Base-by-base conservation (phyloP, 495 filamentous ascomycete species). In the Hypomontagnella submonticulosa region DNA sequence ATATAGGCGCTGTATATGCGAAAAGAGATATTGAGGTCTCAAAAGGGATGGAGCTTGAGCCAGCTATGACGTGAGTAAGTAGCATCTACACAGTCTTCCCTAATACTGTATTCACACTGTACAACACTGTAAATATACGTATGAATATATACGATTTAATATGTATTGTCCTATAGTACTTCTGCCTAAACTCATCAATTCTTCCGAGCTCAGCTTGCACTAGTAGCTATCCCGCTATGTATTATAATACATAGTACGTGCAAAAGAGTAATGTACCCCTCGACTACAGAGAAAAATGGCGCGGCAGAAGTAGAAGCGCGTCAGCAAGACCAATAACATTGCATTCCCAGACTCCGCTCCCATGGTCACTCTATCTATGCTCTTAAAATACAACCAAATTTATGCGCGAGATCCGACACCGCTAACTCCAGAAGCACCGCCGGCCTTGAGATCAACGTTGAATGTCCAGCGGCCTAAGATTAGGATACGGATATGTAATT, bases 401-500 rank as follows among this genome's bases (percentile, higher is more conserved):
- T 61, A 69, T 11, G 42, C 42, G 27, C 59, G 60, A 34, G 59
- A 44, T 38, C 47, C 60, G 48, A 53, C 46, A n/a, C 61, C 57
- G 34, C 67, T 37, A 36, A 47, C 37, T 15, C 57, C 63, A 9
- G 67, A 20, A 48, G 57, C 32, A 19, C 16, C 51, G 56, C 34
- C 54, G 23, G 23, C 23, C 59, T 75, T 74, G 16, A 82, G 63
- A 46, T 83, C 81, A 1, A 79, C 70, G 50, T 81, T 82, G 30
- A 83, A 83, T 4, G 71, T 77, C 81, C 81, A 83, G 3, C 71
- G 74, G 5, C 79, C 81, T 83, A 57, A 15, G 38, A n/a, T 57
- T 60, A 61, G 59, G 60, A 27, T 16, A 59, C 63, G 57, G 57
- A 59, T 18, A 16, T 9, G 6, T 23, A 2, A 54, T 27, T 52